Percentiles rank a stretch among this genome's conserved stretches.
phyloP scores from a whole-genome alignment of 176 grass and related monocot species.

The Bothriochloa decipiens region DNA sequence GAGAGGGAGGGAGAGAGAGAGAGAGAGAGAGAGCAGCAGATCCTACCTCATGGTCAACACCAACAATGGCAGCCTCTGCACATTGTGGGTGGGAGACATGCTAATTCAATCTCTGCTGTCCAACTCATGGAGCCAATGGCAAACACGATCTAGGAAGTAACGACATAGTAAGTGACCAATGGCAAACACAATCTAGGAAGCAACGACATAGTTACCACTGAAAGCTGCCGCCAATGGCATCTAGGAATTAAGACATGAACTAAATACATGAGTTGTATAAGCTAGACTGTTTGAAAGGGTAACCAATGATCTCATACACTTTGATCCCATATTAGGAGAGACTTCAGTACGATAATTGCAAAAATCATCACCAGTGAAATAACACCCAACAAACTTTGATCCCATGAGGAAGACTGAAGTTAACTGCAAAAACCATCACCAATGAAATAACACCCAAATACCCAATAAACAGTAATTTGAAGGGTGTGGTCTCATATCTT shows the following conservation, averaged over 20 bases:
- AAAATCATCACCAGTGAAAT: not conserved
- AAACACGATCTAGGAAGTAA: not conserved
- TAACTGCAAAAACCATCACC: not conserved
- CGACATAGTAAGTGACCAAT: constrained; percentile 26
- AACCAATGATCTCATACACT: not conserved
- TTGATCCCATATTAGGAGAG: not conserved
- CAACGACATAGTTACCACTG: constrained; percentile 10
- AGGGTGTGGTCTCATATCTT: not conserved
- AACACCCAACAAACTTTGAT: not conserved
- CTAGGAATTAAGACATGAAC: not conserved
- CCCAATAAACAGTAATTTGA: not conserved
- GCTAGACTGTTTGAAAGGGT: too few relatives aligned
- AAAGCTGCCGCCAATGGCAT: constrained; percentile 14
- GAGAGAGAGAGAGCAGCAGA: not conserved
- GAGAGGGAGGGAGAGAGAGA: not conserved
- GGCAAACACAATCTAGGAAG: not conserved
- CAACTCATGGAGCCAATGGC: constrained; percentile 57
- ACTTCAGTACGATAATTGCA: not conserved
- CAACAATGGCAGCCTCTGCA: constrained; percentile 83
- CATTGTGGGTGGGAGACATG: constrained; percentile 77
- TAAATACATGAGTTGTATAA: too few relatives aligned
- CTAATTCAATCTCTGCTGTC: constrained; percentile 87
- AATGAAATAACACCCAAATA: not conserved
- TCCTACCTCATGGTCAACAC: constrained; percentile 91
- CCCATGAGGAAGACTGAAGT: not conserved